phyloP scores from a whole-genome alignment of 805 yeast species.

The Starmerella floris region DNA sequence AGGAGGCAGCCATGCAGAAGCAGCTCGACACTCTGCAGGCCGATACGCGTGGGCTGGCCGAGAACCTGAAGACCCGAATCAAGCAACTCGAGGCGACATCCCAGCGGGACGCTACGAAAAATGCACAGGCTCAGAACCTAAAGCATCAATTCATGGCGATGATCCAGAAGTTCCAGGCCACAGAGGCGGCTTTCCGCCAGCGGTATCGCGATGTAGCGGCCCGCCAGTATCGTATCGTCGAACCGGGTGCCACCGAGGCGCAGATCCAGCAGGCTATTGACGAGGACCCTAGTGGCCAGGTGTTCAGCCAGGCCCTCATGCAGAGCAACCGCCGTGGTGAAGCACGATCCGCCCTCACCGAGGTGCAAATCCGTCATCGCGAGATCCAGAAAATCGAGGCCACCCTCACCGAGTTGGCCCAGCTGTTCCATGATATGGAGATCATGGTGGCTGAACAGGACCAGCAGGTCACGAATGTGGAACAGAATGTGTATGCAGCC shows the following conservation, averaged over 20 bases:
- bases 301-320: constrained; percentile 71
- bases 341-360: constrained; percentile 87
- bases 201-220: constrained; percentile 77
- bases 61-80: constrained; percentile 59
- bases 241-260: constrained; percentile 42
- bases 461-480: constrained; percentile 67
- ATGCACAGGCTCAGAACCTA: constrained; percentile 79
- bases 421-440: constrained; percentile 91
- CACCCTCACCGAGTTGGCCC: constrained; percentile 90
- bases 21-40: constrained; percentile 65
- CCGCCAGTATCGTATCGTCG: constrained; percentile 74
- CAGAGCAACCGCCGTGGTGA: constrained; percentile 38
- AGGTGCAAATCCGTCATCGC: constrained; percentile 90
- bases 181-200: constrained; percentile 77
- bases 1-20: constrained; percentile 52
- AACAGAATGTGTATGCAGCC: constrained; percentile 67
- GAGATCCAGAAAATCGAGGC: constrained; percentile 89
- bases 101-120: constrained; percentile 54
- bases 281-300: constrained; percentile 72
- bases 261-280: constrained; percentile 78
- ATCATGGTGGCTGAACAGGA: constrained; percentile 92
- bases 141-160: constrained; percentile 73
- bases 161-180: constrained; percentile 73
- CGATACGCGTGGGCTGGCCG: constrained; percentile 69
- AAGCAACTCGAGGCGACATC: constrained; percentile 52